These are phyloP conservation scores for Acanthamoeba royreba DNA, from an alignment of 208 protist genomes.

Conservation along the genomic window DNA sequence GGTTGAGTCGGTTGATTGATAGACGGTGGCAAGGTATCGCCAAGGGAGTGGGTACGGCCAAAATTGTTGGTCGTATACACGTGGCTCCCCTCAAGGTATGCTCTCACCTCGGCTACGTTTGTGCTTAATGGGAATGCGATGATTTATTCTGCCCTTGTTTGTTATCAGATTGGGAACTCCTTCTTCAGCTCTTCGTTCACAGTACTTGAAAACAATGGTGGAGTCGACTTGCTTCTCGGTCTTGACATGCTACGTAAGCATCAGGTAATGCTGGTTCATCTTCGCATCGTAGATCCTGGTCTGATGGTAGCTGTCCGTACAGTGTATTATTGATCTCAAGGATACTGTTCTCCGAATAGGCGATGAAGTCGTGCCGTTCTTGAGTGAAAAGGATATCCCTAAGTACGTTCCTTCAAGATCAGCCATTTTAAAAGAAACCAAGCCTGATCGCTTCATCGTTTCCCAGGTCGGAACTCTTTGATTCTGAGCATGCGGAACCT, in stretches of 20 bases:
- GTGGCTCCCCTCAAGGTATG: conserved; percentile 76
- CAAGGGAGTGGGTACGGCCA: conserved; percentile 86
- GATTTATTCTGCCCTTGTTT: neutral
- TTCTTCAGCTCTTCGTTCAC: conserved; percentile 85
- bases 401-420: no score
- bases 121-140: neutral
- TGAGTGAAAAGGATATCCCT: conserved; percentile 57
- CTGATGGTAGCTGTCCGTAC: neutral
- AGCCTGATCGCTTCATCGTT: no score
- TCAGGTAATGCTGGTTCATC: conserved; percentile 69
- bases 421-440: no score
- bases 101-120: neutral
- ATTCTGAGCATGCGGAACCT: neutral
- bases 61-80: conserved; percentile 92
- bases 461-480: neutral
- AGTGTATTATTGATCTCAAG: conserved; percentile 68
- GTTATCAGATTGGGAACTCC: conserved; percentile 72
- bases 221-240: conserved; percentile 91
- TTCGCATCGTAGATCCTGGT: neutral
- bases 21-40: conserved; percentile 83
- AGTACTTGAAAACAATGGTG: conserved; percentile 85
- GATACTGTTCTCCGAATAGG: conserved; percentile 69
- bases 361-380: conserved; percentile 64
- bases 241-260: conserved; percentile 91
- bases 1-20: conserved; percentile 87